A percentile compares a stretch with the other conserved stretches of the same genome.
phyloP scores from a whole-genome alignment of 2,329 filamentous ascomycete genomes.

The Diaporthe aspalathi region DNA sequence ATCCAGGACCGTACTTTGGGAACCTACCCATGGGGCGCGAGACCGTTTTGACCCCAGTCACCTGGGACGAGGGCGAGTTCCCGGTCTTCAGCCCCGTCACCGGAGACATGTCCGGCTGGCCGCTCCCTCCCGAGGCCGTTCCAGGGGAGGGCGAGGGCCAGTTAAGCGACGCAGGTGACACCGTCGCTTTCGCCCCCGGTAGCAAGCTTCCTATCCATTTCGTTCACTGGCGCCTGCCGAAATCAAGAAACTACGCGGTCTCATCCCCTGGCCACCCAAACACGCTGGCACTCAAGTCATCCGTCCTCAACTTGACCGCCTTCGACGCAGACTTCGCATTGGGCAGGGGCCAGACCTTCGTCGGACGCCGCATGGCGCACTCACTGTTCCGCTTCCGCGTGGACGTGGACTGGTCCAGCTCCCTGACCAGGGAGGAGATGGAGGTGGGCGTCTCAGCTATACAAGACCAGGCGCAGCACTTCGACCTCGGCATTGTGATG shows the following conservation, averaged over 20 bases:
- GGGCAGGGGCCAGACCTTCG: constrained; percentile 3
- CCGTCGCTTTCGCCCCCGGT: background rate
- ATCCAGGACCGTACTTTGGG: background rate
- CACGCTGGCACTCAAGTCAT: constrained; percentile 13
- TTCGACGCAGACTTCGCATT: constrained; percentile 16
- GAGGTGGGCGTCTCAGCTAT: constrained; percentile 4
- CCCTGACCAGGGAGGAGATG: constrained; percentile 2
- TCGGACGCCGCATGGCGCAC: constrained; percentile 14
- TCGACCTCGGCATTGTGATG: constrained; percentile 15
- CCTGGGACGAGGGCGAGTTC: constrained; percentile 49
- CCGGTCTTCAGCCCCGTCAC: constrained; percentile 50
- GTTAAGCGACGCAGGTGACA: background rate
- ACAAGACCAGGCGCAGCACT: constrained; percentile 11
- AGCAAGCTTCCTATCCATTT: constrained; percentile 13
- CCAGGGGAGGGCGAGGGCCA: constrained; percentile 1
- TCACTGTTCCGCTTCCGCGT: constrained; percentile 12
- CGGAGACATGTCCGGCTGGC: constrained; percentile 46
- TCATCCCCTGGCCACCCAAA: background rate
- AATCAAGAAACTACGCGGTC: background rate
- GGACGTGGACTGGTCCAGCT: background rate
- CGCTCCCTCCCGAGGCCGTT: constrained; percentile 37
- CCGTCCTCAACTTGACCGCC: constrained; percentile 3
- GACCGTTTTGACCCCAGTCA: constrained; percentile 41
- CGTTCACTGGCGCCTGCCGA: constrained; percentile 4
- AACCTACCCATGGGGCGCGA: constrained; percentile 2